Evolutionary conservation across 805 yeast species (phyloP).

Genomic region (Starmera amethionina): DNA sequence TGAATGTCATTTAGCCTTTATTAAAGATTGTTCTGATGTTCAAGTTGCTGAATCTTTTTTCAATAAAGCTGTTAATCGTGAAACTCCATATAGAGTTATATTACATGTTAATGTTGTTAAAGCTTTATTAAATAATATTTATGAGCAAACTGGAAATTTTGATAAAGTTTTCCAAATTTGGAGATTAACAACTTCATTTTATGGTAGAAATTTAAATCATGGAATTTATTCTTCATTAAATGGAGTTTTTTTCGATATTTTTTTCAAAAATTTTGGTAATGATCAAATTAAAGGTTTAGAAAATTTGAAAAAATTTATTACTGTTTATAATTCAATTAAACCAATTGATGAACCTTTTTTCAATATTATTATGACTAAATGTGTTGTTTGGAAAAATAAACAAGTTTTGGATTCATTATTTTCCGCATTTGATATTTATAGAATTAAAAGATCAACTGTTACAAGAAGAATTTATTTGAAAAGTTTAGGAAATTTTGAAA

Average conservation of each 20-base stretch:
- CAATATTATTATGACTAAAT: constrained; percentile 62
- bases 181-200: constrained; percentile 50
- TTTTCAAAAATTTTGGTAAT: constrained; percentile 46
- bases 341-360: constrained; percentile 72
- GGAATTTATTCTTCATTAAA: constrained; percentile 67
- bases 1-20: constrained; percentile 68
- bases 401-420: constrained; percentile 56
- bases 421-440: constrained; percentile 46
- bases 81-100: constrained; percentile 63
- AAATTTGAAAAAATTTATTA: constrained; percentile 46
- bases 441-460: constrained; percentile 54
- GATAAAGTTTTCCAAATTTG: constrained; percentile 52
- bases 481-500: constrained; percentile 57
- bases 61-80: constrained; percentile 57
- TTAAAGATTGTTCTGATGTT: constrained; percentile 68
- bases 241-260: constrained; percentile 56
- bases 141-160: constrained; percentile 46
- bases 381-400: constrained; percentile 58
- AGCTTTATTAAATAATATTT: constrained; percentile 50
- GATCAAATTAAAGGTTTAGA: constrained; percentile 44
- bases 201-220: constrained; percentile 47
- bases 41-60: constrained; percentile 65
- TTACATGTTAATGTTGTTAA: constrained; percentile 68
- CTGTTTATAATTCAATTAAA: constrained; percentile 44
- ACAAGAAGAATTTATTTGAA: constrained; percentile 66